Percentiles rank a stretch among this genome's conserved stretches.
Conservation (phyloP, 805 yeast species). For the Wickerhamiella siamensis region DNA sequence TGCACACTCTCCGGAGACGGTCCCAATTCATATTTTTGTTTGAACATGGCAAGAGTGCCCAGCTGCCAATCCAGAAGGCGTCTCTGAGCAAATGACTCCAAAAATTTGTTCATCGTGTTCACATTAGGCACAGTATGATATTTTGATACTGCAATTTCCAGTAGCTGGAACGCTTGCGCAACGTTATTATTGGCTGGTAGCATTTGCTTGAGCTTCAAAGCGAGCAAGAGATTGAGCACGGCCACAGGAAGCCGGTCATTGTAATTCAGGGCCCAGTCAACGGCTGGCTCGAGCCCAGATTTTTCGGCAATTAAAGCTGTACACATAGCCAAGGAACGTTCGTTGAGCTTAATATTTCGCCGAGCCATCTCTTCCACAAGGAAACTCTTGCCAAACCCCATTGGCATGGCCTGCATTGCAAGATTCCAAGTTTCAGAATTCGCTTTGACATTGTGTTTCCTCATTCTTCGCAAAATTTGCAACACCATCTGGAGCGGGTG, state of each 20-base stretch:
- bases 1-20: slow-evolving; percentile 11
- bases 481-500: slow-evolving; percentile 12
- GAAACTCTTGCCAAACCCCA: slow-evolving; percentile 17
- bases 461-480: slow-evolving; percentile 5
- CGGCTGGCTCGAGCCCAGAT: slow-evolving; percentile 1
- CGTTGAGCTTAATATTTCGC: slow-evolving; percentile 9
- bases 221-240: slow-evolving; percentile 3
- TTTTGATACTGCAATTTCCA: not conserved
- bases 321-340: slow-evolving; percentile 6
- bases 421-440: slow-evolving; percentile 13
- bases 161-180: slow-evolving; percentile 4
- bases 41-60: slow-evolving; percentile 9
- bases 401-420: slow-evolving; percentile 14
- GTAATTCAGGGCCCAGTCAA: not conserved
- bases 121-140: not conserved
- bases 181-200: slow-evolving; percentile 7
- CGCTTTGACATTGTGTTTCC: slow-evolving; percentile 5
- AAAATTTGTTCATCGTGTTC: slow-evolving; percentile 7
- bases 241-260: slow-evolving; percentile 3
- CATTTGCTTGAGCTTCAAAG: slow-evolving; percentile 4
- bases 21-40: not conserved
- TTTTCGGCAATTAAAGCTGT: slow-evolving; percentile 3
- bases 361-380: slow-evolving; percentile 15
- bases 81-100: slow-evolving; percentile 8
- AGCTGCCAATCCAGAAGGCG: slow-evolving; percentile 14